Percentiles rank a stretch among this genome's conserved stretches.
These are phyloP conservation scores for Neofusicoccum parvum DNA, from an alignment of 2,329 filamentous ascomycete genomes.

Conservation along the genomic window DNA sequence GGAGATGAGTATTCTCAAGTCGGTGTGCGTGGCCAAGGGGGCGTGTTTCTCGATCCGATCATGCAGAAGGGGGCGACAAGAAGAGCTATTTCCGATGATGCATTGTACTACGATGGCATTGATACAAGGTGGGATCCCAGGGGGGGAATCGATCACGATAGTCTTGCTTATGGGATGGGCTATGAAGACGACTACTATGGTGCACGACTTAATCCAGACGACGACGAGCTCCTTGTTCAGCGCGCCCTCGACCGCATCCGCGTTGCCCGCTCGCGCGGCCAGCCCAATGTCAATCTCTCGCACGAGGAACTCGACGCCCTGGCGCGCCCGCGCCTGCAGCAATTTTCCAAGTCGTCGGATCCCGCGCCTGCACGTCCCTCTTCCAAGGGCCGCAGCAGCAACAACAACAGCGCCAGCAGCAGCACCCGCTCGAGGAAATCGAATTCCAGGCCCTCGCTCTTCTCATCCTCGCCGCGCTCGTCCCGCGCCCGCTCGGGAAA, in stretches of 20 bases:
- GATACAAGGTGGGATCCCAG: constrained; percentile 36
- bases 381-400: constrained; percentile 32
- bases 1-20: constrained; percentile 40
- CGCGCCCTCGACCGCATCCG: constrained; percentile 79
- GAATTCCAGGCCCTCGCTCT: constrained; percentile 32
- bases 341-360: constrained; percentile 25
- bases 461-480: constrained; percentile 25
- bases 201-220: constrained; percentile 37
- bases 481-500: constrained; percentile 33
- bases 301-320: constrained; percentile 75
- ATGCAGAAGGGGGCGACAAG: constrained; percentile 30
- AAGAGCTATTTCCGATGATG: constrained; percentile 46
- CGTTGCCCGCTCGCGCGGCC: constrained; percentile 74
- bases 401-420: constrained; percentile 33
- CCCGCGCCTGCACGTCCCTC: constrained; percentile 35
- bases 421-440: constrained; percentile 38
- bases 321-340: constrained; percentile 29
- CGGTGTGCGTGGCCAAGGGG: constrained; percentile 31
- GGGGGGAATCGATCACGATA: constrained; percentile 38
- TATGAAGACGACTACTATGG: constrained; percentile 52
- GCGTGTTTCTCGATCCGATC: constrained; percentile 45
- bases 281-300: constrained; percentile 76
- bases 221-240: constrained; percentile 77
- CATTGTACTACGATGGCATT: constrained; percentile 51
- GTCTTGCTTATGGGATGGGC: constrained; percentile 46